Conservation (phyloP, 768 basidiomycete species). For the Panaeolus papilionaceus region DNA sequence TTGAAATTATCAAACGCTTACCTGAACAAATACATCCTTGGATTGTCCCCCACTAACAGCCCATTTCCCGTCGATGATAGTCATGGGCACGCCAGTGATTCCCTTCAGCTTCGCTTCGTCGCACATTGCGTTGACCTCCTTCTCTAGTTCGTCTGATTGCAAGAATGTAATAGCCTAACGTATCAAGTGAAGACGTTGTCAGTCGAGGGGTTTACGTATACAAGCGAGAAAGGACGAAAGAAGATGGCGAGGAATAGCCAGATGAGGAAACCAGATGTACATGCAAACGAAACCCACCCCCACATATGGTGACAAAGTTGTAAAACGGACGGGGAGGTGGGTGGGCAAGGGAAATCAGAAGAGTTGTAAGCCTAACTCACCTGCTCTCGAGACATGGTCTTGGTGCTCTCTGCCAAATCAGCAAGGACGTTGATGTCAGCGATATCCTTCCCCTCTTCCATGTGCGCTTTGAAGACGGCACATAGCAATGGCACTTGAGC, state of each 20-base stretch:
- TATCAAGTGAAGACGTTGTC: background rate
- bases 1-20: conserved; percentile 28
- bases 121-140: conserved; percentile 69
- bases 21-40: conserved; percentile 73
- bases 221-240: conserved; percentile 3
- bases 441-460: conserved; percentile 70
- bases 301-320: conserved; percentile 5
- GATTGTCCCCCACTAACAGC: conserved; percentile 78
- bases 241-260: conserved; percentile 1
- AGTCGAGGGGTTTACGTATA: background rate
- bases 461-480: conserved; percentile 68
- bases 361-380: conserved; percentile 40
- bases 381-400: conserved; percentile 65
- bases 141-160: conserved; percentile 64
- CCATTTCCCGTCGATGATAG: conserved; percentile 81
- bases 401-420: conserved; percentile 58
- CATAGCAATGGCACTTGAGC: conserved; percentile 63
- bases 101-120: conserved; percentile 67
- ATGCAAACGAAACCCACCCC: background rate
- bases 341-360: conserved; percentile 11
- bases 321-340: background rate
- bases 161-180: conserved; percentile 68
- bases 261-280: conserved; percentile 5
- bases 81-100: conserved; percentile 81
- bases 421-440: conserved; percentile 64